A percentile compares a stretch with the other conserved stretches of the same genome.
These are phyloP conservation scores for Fusarium nelsonii DNA, from an alignment of 2,329 filamentous ascomycete genomes.

Conservation along the genomic window DNA sequence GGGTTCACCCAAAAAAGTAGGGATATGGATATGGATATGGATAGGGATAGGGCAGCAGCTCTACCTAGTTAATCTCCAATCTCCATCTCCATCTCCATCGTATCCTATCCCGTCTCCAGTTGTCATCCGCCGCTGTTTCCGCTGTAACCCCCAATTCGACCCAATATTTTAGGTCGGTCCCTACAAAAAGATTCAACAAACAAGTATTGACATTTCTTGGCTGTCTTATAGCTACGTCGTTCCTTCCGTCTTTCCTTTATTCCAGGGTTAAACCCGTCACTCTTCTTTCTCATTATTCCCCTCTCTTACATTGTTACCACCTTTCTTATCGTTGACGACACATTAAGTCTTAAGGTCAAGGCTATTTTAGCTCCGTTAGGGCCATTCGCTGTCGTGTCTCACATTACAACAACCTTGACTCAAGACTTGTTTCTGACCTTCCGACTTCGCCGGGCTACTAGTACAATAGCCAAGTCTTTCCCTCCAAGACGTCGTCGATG, in stretches of 20 bases:
- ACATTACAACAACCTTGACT: slow-evolving; percentile 12
- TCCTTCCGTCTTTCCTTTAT: slow-evolving; percentile 13
- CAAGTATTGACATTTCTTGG: slow-evolving; percentile 32
- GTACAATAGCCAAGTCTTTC: slow-evolving; percentile 1
- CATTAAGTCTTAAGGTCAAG: slow-evolving; percentile 7
- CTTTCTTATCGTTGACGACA: slow-evolving; percentile 20
- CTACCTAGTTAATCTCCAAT: not conserved
- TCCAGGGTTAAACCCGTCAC: slow-evolving; percentile 2
- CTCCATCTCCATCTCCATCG: not conserved
- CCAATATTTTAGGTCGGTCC: not conserved
- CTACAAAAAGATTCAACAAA: slow-evolving; percentile 10
- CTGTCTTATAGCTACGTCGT: slow-evolving; percentile 20
- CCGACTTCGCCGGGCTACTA: slow-evolving; percentile 7
- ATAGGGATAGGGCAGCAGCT: not conserved
- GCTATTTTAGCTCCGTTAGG: not conserved
- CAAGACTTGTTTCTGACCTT: slow-evolving; percentile 1
- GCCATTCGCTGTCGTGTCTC: slow-evolving; percentile 22
- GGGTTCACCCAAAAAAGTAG: slow-evolving; percentile 14
- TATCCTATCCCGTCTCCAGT: not conserved
- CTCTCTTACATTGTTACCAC: not conserved
- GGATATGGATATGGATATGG: no score
- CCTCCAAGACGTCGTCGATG: slow-evolving; percentile 13
- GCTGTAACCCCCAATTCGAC: slow-evolving; percentile 1
- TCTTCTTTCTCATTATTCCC: not conserved
- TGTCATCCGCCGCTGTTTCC: slow-evolving; percentile 23